Evolutionary conservation across 1,139 yeast species (phyloP).

Genomic region (Debaryomyces udenii): DNA sequence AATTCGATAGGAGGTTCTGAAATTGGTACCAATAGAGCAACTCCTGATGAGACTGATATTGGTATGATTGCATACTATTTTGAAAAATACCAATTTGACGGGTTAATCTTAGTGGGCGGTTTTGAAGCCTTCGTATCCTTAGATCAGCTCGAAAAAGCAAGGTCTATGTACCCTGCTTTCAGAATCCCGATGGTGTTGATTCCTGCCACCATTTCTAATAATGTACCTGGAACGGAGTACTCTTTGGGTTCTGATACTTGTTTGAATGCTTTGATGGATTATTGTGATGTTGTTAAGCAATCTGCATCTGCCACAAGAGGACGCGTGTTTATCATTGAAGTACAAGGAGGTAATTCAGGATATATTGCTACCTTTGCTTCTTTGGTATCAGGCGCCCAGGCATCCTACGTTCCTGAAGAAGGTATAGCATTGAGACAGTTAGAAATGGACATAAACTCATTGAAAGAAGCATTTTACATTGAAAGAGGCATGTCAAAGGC

Average conservation of each 20-base stretch:
- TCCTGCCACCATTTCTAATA: conserved; percentile 83
- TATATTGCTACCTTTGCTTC: conserved; percentile 73
- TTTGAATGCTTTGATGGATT: conserved; percentile 70
- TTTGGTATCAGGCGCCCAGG: conserved; percentile 72
- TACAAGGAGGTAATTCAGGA: conserved; percentile 87
- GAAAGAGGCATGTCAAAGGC: conserved; percentile 65
- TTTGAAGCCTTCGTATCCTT: conserved; percentile 77
- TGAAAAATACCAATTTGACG: conserved; percentile 72
- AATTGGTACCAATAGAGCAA: conserved; percentile 76
- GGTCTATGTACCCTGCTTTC: conserved; percentile 68
- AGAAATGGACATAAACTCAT: conserved; percentile 60
- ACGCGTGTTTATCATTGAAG: conserved; percentile 78
- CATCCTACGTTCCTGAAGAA: conserved; percentile 76
- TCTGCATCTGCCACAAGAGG: conserved; percentile 79
- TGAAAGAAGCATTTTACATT: conserved; percentile 57
- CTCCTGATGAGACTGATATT: conserved; percentile 66
- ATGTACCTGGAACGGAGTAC: conserved; percentile 84
- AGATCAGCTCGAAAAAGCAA: conserved; percentile 65
- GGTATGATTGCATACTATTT: conserved; percentile 79
- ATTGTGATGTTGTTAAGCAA: conserved; percentile 79
- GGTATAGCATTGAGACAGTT: conserved; percentile 60
- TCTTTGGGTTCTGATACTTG: conserved; percentile 81
- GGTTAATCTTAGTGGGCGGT: conserved; percentile 76
- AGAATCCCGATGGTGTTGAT: conserved; percentile 77
- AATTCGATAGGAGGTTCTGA: conserved; percentile 78